phyloP scores from a whole-genome alignment of 805 yeast species.

The Pichia occidentalis region DNA sequence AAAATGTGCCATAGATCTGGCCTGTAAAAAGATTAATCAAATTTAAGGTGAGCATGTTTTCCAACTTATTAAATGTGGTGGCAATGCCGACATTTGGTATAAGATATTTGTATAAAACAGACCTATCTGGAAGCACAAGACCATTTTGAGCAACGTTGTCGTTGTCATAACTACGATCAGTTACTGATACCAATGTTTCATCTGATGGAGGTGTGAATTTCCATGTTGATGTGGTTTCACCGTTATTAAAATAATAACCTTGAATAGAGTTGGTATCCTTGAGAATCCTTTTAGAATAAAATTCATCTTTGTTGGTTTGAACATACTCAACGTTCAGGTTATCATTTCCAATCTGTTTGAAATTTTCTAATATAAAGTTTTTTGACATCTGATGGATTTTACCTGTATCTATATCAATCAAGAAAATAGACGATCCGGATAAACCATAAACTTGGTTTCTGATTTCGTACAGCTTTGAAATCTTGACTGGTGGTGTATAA shows the following conservation, averaged over 20 bases:
- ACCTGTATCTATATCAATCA: constrained; percentile 3
- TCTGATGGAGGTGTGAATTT: constrained; percentile 9
- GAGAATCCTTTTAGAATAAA: constrained; percentile 13
- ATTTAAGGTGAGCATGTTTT: constrained; percentile 35
- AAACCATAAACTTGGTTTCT: constrained; percentile 7
- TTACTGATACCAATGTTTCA: constrained; percentile 37
- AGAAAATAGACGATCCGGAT: neutral
- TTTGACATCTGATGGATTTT: neutral
- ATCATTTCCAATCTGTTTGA: constrained; percentile 7
- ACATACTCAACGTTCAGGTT: constrained; percentile 10
- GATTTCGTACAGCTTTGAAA: constrained; percentile 13
- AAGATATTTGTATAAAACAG: constrained; percentile 77
- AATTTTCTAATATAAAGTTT: neutral
- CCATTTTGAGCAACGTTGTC: constrained; percentile 56
- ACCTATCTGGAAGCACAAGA: constrained; percentile 57
- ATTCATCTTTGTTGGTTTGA: constrained; percentile 13
- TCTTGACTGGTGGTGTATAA: constrained; percentile 1
- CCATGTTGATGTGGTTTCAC: constrained; percentile 19
- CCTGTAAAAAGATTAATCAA: constrained; percentile 71
- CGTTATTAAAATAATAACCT: constrained; percentile 14
- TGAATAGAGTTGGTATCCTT: constrained; percentile 8
- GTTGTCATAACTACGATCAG: constrained; percentile 33
- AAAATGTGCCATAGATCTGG: constrained; percentile 37
- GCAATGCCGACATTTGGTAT: constrained; percentile 56
- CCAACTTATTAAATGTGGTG: neutral